These are phyloP conservation scores for Fusarium setosum DNA, from an alignment of 2,329 filamentous ascomycete species.

Conservation along the genomic window DNA sequence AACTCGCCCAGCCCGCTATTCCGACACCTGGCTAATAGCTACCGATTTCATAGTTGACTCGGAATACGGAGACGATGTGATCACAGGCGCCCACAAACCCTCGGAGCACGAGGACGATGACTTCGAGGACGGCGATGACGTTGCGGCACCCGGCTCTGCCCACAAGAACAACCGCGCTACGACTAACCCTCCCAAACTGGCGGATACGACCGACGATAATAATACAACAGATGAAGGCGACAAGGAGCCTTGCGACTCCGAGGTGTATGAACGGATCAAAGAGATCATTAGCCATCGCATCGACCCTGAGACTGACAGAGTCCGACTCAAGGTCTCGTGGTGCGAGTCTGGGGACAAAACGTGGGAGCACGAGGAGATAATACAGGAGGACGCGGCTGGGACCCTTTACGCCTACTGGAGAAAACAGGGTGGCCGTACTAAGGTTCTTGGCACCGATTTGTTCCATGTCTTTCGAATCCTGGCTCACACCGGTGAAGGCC, in stretches of 20 bases:
- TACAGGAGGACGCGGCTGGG: background rate
- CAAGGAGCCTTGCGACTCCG: no score
- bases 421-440: background rate
- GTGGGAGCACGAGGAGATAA: background rate
- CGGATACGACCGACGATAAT: background rate
- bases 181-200: background rate
- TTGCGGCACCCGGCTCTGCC: no score
- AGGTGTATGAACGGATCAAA: background rate
- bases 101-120: no score
- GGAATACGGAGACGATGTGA: no score
- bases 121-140: no score
- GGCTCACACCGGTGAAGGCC: background rate
- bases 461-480: background rate
- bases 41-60: no score
- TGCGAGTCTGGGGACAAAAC: background rate
- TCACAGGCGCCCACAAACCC: no score
- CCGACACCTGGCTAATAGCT: no score
- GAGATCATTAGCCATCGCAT: background rate
- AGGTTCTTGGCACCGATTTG: background rate
- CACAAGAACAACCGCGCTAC: background rate
- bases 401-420: background rate
- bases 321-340: background rate
- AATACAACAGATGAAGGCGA: no score
- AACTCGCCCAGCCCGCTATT: no score
- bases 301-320: background rate